Base-by-base conservation (phyloP, 169 alveolate genomes). In the Cytauxzoon felis region DNA sequence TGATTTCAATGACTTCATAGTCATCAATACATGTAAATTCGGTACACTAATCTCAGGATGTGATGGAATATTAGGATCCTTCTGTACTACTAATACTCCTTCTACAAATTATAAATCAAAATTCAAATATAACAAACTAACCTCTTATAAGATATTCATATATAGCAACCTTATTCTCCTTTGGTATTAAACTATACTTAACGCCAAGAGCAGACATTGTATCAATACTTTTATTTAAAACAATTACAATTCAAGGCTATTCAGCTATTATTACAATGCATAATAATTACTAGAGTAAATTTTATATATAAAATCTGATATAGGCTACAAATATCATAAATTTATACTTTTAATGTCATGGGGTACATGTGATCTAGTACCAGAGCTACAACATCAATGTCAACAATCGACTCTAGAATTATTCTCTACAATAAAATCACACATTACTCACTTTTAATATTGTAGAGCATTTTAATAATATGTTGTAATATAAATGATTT, bases 11-110 rank as follows among this genome's bases (percentile, higher is more conserved):
- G 95, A 88, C 63, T 86, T 88, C 90, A 91, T 75, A n/a, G 87
- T 78, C 92, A 92, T 82, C 91, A 91, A 87, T 24, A 92, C 94
- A 76, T 92, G 97, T 51, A 92, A 82, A 81, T 92, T 92, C 21
- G 94, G 94, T n/a, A 89, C 73, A 57, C 85, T 87, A 45, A 87
- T 73, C 52, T 88, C 92, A 6, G 94, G 93, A 48, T 90, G 95
- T 38, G 82, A 67, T 9, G 91, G 87, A 69, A 88, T 70, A 76
- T 90, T 87, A 27, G 93, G 87, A 56, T 88, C 86, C 81, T 90
- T 90, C 78, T 90, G 91, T 30, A 90, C 95, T 26, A 90, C 95
- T 23, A 90, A 66, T 19, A 85, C 94, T 33, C 95, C 95, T 88
- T 90, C 95, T 85, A 78, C 32, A 57, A 33, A 45, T 5, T 43